These are phyloP conservation scores for Ulvella scutata DNA, from an alignment of 139 green algal genomes.

Conservation along the genomic window DNA sequence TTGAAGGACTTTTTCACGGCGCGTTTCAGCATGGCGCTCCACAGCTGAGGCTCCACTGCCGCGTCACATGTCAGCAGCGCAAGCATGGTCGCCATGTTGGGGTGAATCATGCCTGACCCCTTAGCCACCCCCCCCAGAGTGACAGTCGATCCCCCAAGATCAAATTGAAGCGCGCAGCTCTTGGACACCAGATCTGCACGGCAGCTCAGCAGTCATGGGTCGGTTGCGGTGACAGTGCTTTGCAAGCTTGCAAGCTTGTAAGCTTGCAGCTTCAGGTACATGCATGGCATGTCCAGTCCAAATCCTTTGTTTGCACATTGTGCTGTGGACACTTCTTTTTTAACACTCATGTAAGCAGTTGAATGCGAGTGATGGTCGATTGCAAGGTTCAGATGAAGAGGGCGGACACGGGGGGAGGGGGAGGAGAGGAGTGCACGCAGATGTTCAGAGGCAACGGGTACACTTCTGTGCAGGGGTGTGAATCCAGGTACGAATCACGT, in stretches of 20 bases:
- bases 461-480: background rate
- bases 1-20: slow-evolving; percentile 64
- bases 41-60: slow-evolving; percentile 48
- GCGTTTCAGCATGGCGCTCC: slow-evolving; percentile 55
- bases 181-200: slow-evolving; percentile 69
- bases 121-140: slow-evolving; percentile 87
- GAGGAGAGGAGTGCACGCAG: background rate
- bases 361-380: no score
- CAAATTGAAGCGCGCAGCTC: slow-evolving; percentile 60
- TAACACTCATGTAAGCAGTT: no score
- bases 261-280: no score
- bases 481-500: background rate
- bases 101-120: slow-evolving; percentile 97
- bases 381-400: background rate
- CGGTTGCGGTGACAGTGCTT: no score
- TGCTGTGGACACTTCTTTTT: no score
- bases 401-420: background rate
- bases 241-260: no score
- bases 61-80: slow-evolving; percentile 89
- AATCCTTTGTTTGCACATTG: no score
- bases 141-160: slow-evolving; percentile 42
- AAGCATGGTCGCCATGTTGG: slow-evolving; percentile 99
- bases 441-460: background rate
- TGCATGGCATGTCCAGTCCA: no score
- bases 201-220: background rate